Evolutionary conservation across 1,139 yeast genomes (phyloP).

Genomic region (Protomyces macrosporus): DNA sequence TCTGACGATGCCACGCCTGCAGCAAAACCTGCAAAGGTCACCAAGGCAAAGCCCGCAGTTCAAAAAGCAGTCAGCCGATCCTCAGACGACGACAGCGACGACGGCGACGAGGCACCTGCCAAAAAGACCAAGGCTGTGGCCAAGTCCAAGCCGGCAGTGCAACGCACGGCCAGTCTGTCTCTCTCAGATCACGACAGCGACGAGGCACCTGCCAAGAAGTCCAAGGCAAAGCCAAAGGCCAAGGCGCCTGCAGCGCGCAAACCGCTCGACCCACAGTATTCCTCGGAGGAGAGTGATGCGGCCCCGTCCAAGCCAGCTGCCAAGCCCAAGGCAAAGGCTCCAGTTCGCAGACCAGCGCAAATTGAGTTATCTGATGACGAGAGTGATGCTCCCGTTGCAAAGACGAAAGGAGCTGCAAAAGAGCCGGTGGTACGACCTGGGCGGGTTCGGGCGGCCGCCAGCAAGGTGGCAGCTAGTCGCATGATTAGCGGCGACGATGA

Average conservation of each 20-base stretch:
- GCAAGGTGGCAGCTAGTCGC: background rate
- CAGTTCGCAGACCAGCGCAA: background rate
- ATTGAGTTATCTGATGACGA: background rate
- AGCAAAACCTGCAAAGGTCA: background rate
- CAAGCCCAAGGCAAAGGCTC: background rate
- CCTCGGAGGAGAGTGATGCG: background rate
- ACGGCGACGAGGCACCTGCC: background rate
- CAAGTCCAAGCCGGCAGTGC: background rate
- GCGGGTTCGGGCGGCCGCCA: background rate
- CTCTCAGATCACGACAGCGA: background rate
- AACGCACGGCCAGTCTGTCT: background rate
- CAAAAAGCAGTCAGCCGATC: background rate
- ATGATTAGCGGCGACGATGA: slow-evolving; percentile 1
- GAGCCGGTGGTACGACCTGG: background rate
- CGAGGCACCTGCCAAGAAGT: background rate
- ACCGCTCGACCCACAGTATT: background rate
- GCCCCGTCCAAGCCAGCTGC: background rate
- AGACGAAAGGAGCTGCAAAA: background rate
- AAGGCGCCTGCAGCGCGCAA: background rate
- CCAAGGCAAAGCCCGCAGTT: background rate
- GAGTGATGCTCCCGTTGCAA: background rate
- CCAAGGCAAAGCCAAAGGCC: background rate
- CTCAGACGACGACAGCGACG: background rate
- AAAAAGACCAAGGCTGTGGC: background rate
- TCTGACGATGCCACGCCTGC: background rate